Conservation (phyloP, 2,329 filamentous ascomycete genomes). For the Aspergillus cejpii region DNA sequence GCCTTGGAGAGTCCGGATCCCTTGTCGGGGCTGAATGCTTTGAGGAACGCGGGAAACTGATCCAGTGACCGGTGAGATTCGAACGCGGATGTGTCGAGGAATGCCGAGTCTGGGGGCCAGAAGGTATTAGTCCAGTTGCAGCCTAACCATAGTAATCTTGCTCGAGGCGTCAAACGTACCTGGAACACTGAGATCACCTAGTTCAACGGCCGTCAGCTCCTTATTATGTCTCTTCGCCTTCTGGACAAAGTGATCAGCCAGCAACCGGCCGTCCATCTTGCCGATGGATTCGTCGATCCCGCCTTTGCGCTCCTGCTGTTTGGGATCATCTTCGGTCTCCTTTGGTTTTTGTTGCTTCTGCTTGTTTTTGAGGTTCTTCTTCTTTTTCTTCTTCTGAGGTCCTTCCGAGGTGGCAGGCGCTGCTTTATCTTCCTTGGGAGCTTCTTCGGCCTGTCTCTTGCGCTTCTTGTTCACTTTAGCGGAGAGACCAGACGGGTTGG, state of each 20-base stretch:
- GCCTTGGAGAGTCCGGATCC: constrained; percentile 56
- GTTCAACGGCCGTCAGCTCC: constrained; percentile 74
- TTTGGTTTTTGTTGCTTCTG: constrained; percentile 50
- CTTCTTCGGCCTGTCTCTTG: constrained; percentile 34
- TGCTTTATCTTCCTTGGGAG: constrained; percentile 23
- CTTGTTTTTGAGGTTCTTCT: constrained; percentile 18
- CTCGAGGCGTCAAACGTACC: constrained; percentile 46
- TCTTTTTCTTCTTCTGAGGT: constrained; percentile 29
- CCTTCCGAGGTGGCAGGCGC: constrained; percentile 20
- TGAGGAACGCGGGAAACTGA: constrained; percentile 72
- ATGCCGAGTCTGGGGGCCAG: constrained; percentile 55
- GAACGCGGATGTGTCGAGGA: constrained; percentile 74
- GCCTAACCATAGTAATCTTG: not conserved
- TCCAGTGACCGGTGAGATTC: constrained; percentile 59
- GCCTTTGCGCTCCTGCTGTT: constrained; percentile 54
- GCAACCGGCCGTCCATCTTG: constrained; percentile 71
- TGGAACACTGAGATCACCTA: constrained; percentile 73
- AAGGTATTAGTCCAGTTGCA: too few relatives aligned
- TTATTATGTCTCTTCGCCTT: constrained; percentile 69
- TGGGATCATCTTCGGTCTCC: constrained; percentile 23
- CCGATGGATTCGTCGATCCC: constrained; percentile 74
- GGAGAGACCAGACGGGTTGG: constrained; percentile 24
- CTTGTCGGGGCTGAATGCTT: constrained; percentile 50
- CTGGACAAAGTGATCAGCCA: constrained; percentile 80
- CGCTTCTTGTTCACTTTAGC: constrained; percentile 37